These are phyloP conservation scores for Ogataea hybrid DNA, from an alignment of 1,139 yeast genomes.

Conservation along the genomic window DNA sequence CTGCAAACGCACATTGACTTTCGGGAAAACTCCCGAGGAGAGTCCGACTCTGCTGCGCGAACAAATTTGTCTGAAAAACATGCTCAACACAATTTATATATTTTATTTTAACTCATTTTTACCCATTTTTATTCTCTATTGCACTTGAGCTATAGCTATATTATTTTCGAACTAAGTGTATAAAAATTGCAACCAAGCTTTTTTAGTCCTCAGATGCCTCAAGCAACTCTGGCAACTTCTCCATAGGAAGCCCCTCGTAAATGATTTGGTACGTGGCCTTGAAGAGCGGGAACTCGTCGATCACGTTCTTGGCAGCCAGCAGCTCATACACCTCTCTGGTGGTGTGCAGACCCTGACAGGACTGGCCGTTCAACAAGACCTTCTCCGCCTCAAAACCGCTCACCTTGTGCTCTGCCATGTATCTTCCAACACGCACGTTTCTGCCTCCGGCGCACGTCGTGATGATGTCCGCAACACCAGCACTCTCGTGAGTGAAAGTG, in stretches of 20 bases:
- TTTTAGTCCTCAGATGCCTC: constrained; percentile 38
- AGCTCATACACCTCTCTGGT: constrained; percentile 87
- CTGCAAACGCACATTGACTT: constrained; percentile 14
- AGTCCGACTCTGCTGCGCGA: constrained; percentile 2
- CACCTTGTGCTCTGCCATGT: constrained; percentile 69
- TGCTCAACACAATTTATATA: neutral
- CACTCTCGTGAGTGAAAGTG: constrained; percentile 87
- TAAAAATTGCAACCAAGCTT: constrained; percentile 1
- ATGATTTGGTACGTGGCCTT: constrained; percentile 82
- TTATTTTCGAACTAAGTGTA: neutral
- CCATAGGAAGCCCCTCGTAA: constrained; percentile 66
- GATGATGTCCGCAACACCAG: constrained; percentile 96
- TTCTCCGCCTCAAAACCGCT: constrained; percentile 78
- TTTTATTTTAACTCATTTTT: neutral
- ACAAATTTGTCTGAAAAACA: constrained; percentile 3
- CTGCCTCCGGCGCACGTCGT: constrained; percentile 97
- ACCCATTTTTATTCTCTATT: no score
- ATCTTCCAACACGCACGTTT: constrained; percentile 84
- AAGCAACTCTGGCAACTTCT: constrained; percentile 59
- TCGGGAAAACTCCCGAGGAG: neutral
- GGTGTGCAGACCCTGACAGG: constrained; percentile 91
- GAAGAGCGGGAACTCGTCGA: constrained; percentile 80
- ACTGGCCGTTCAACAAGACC: constrained; percentile 83
- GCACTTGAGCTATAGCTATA: neutral
- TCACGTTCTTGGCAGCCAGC: constrained; percentile 56